Percentiles rank a stretch among this genome's conserved stretches.
phyloP scores from a whole-genome alignment of 2,329 filamentous ascomycete species.

The Dryadomyces sulphureus region DNA sequence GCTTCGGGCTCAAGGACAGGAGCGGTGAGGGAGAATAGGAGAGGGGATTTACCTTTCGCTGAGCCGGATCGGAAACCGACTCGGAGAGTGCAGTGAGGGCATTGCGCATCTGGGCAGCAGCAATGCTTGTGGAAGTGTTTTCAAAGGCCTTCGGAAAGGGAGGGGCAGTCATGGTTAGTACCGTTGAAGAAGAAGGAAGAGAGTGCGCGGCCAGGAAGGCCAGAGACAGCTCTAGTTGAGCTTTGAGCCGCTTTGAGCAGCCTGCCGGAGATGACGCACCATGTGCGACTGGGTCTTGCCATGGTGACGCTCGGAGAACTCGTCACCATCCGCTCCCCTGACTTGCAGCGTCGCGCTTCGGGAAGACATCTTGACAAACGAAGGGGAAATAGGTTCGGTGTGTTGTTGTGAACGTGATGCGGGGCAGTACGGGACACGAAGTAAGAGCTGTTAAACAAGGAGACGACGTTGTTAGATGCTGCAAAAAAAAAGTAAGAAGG shows the following conservation, averaged over 20 bases:
- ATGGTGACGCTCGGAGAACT: constrained; percentile 53
- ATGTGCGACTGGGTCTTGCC: constrained; percentile 78
- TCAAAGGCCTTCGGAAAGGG: constrained; percentile 99
- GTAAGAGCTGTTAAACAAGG: not conserved
- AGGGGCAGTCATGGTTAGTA: constrained; percentile 9
- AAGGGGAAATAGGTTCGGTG: not conserved
- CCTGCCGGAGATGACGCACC: constrained; percentile 37
- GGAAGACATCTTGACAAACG: constrained; percentile 42
- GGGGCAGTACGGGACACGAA: too few relatives aligned
- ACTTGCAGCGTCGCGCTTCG: constrained; percentile 63
- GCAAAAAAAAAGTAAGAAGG: not conserved
- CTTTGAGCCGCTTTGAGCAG: too few relatives aligned
- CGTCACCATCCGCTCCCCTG: constrained; percentile 43
- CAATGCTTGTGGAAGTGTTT: constrained; percentile 96
- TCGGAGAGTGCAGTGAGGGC: constrained; percentile 84
- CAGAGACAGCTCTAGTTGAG: not conserved
- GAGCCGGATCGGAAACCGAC: constrained; percentile 65
- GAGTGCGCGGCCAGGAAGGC: not conserved
- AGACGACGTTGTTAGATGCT: not conserved
- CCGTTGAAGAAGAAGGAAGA: not conserved
- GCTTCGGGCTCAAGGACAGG: not conserved
- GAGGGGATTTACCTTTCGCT: constrained; percentile 72
- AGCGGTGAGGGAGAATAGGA: not conserved
- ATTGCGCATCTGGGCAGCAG: constrained; percentile 98
- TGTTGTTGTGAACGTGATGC: not conserved